These are phyloP conservation scores for Spiraea crenata DNA, from an alignment of 331 rosid genomes.

Conservation along the genomic window DNA sequence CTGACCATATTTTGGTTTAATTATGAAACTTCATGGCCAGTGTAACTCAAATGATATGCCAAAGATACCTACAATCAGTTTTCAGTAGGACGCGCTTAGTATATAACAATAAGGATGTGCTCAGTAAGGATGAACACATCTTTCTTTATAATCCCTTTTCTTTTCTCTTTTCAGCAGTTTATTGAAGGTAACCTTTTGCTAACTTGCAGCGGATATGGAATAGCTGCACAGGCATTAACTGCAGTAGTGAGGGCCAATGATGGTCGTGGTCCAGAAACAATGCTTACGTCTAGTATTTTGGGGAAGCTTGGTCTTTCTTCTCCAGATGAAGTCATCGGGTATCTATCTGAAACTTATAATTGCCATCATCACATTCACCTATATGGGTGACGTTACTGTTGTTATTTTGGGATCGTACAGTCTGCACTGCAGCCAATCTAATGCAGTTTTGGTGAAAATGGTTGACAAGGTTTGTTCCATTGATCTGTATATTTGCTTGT, in stretches of 20 bases:
- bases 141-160: not conserved
- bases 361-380: slow-evolving; percentile 15
- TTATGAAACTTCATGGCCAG: not conserved
- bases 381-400: slow-evolving; percentile 18
- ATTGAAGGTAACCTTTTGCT: slow-evolving; percentile 24
- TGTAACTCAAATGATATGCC: not conserved
- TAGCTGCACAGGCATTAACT: slow-evolving; percentile 87
- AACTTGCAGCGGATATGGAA: slow-evolving; percentile 89
- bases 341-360: slow-evolving; percentile 30
- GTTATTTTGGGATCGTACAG: slow-evolving; percentile 21
- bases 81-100: not conserved
- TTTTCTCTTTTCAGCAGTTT: not conserved
- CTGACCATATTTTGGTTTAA: not conserved
- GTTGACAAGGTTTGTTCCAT: slow-evolving; percentile 12
- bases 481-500: slow-evolving; percentile 2
- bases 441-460: slow-evolving; percentile 10
- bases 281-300: slow-evolving; percentile 60
- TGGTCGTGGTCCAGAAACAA: slow-evolving; percentile 81
- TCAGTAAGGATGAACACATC: not conserved
- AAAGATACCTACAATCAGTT: not conserved
- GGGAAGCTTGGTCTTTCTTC: slow-evolving; percentile 64
- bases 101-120: not conserved
- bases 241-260: slow-evolving; percentile 78
- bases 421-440: slow-evolving; percentile 21
- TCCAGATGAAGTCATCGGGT: slow-evolving; percentile 88